Evolutionary conservation across 805 yeast genomes (phyloP), one percentile per base, ranked within the genome.

Genomic region (Yarrowia yakushimensis): DNA sequence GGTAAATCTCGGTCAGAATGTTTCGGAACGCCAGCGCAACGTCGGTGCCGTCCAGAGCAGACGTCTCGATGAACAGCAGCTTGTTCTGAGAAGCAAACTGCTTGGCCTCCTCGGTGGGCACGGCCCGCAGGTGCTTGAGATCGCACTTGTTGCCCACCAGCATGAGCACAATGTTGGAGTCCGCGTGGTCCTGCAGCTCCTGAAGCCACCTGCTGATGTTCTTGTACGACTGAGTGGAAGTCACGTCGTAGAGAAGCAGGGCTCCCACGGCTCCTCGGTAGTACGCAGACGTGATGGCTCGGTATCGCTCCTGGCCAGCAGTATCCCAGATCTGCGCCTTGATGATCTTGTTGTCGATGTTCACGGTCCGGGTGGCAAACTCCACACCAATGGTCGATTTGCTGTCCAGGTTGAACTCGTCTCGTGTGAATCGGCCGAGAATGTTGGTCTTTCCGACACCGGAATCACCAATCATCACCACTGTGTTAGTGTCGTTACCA

Each of bases 291-390:
- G 99, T 94, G 74, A 93, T 93, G 46, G 99, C 98, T 70, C 99
- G 85, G 79, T 94, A 93, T 75, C 99, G 85, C 76, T 93, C 99
- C 79, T 93, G 99, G 65, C 99, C 99, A 1, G 99, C 99, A 36
- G 99, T 93, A 76, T 93, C 99, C 99, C 99, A 93, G 73, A 93
- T 93, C 79, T 93, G 99, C 70, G 96, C 85, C 77, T 93, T 93
- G 75, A 93, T 92, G 65, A 96, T 90, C 79, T 93, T 94, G 68
- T 96, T 97, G 72, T 94, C 98, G 64, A 94, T 82, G 70, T 89
- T 96, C 63, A 94, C 85, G 2, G 97, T 92, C 74, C 97, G 83
- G 22, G 98, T 94, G 45, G 98, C 98, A 78, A 93, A 93, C 76
- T 94, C 99, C 59, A 94, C 99, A 52, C 99, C 99, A 72, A 93